Conservation (phyloP, 306 rosid species). For the Pachyrhizus erosus region DNA sequence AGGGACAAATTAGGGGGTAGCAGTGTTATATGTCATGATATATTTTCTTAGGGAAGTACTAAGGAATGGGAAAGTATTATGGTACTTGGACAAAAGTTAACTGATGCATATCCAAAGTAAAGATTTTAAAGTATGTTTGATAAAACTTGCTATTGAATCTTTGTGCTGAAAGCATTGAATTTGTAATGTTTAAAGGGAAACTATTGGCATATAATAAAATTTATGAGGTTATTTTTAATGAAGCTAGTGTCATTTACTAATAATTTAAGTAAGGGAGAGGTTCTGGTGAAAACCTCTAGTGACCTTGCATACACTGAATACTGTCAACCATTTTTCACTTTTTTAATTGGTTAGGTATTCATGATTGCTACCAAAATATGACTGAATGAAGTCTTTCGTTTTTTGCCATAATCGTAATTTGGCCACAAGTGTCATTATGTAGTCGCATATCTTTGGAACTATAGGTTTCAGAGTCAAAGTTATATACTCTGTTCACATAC, state of each 20-base stretch:
- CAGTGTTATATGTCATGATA: too few relatives aligned
- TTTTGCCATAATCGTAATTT: not conserved
- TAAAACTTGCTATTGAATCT: not conserved
- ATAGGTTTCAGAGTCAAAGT: conserved; percentile 11
- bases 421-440: not conserved
- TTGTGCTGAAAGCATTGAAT: not conserved
- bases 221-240: not conserved
- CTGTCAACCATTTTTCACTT: not conserved
- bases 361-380: not conserved
- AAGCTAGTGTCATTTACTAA: not conserved
- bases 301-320: conserved; percentile 12
- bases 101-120: not conserved
- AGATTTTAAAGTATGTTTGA: not conserved
- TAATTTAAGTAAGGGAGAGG: not conserved
- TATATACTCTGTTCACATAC: not conserved
- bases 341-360: conserved; percentile 7
- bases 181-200: conserved; percentile 1
- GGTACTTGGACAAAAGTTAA: not conserved
- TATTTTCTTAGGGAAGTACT: not conserved
- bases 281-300: not conserved
- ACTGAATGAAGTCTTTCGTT: not conserved
- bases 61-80: not conserved
- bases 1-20: not conserved
- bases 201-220: not conserved
- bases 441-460: not conserved